These are phyloP conservation scores for Pichia sp. DNA, from an alignment of 1,139 yeast species.

Conservation along the genomic window DNA sequence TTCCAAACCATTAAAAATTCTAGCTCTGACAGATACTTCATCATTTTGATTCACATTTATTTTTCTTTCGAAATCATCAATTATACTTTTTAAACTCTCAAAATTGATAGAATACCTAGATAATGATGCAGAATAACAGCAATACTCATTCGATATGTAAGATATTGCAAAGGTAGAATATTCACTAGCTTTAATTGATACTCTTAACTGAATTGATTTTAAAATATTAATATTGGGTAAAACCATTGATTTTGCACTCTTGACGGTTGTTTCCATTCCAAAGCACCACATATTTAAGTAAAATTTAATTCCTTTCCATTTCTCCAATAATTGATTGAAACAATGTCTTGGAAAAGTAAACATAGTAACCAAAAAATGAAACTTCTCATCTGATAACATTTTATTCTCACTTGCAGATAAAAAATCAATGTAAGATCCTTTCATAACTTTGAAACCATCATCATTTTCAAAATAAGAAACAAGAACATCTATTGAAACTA, in stretches of 20 bases:
- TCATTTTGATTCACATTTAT: too few species aligned
- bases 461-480: neutral
- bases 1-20: too few species aligned
- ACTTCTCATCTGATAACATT: neutral
- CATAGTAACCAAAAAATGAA: neutral
- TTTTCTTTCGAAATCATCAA: too few species aligned
- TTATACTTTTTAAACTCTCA: too few species aligned
- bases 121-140: too few species aligned
- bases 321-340: neutral
- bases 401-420: neutral
- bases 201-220: neutral
- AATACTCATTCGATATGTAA: too few species aligned
- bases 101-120: too few species aligned
- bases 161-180: too few species aligned
- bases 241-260: neutral
- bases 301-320: neutral
- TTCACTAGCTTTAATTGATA: too few species aligned
- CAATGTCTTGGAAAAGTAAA: neutral
- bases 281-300: neutral
- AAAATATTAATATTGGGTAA: neutral
- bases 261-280: neutral
- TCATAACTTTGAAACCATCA: too few species aligned
- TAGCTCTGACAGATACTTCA: too few species aligned
- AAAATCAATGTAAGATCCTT: neutral
- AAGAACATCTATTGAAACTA: neutral